Percentiles rank a stretch among this genome's conserved stretches.
Conservation (phyloP, 148 eudicot genomes). For the Silene latifolia region DNA sequence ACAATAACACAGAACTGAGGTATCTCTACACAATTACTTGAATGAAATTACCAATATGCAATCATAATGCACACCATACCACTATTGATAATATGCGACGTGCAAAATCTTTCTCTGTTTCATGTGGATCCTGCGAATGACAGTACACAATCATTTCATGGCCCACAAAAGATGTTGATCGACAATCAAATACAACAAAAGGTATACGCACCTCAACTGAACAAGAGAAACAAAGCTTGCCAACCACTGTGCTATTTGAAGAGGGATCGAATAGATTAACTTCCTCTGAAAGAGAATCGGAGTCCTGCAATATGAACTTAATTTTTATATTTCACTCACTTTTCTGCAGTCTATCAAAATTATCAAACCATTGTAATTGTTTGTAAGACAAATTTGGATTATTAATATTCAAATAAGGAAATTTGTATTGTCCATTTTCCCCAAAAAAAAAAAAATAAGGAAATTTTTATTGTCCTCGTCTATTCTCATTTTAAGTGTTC, state of each 20-base stretch:
- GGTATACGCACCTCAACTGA: slow-evolving; percentile 65
- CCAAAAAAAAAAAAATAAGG: too few relatives aligned
- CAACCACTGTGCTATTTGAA: slow-evolving; percentile 47
- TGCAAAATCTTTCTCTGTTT: slow-evolving; percentile 81
- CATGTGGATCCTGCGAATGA: slow-evolving; percentile 65
- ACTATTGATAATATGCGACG: slow-evolving; percentile 70
- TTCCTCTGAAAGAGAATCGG: slow-evolving; percentile 49
- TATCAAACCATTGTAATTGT: not conserved
- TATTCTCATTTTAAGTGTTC: too few relatives aligned
- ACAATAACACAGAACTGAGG: not conserved
- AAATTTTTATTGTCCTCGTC: too few relatives aligned
- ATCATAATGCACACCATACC: slow-evolving; percentile 41
- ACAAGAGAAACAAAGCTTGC: slow-evolving; percentile 66
- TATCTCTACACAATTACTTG: not conserved
- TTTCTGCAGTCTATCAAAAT: not conserved
- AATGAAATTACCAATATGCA: slow-evolving; percentile 2
- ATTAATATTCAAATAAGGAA: too few relatives aligned
- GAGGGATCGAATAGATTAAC: slow-evolving; percentile 71
- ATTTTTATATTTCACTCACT: slow-evolving; percentile 1
- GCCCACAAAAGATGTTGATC: slow-evolving; percentile 17
- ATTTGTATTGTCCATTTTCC: too few relatives aligned
- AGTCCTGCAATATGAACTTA: slow-evolving; percentile 51
- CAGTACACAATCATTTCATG: slow-evolving; percentile 9
- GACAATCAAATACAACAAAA: slow-evolving; percentile 9
- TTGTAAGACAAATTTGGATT: not conserved